Base-by-base conservation (phyloP, 2,329 filamentous ascomycete genomes). In the Epichloe gansuensis region DNA sequence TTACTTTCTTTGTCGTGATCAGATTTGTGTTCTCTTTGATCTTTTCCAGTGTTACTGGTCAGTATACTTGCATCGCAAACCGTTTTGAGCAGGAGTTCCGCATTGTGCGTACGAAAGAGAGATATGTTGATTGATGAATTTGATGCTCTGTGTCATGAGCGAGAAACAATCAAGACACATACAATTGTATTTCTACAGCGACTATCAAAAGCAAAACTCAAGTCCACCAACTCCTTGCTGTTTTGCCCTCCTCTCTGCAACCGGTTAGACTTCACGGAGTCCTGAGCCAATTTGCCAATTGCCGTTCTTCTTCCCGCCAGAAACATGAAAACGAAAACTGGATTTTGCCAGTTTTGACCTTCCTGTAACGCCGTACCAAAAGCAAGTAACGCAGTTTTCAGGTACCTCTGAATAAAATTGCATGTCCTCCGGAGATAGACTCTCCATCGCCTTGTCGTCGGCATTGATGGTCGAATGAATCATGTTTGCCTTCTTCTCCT, bases 401-500 rank as follows among this genome's bases (percentile, higher is more conserved):
- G 52, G 52, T 58, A 50, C 90, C 91, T 38, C 91, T 81, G 78
- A 98, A 98, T 58, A 98, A 74, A 98, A 98, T 69, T 95, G 88
- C 78, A 98, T 86, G 65, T 98, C 93, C 67, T 91, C 86, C 0
- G 88, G 84, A 13, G 83, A 94, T 56, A 98, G 73, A 52, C 90
- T 91, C 65, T 97, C 89, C 80, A 97, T 88, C 0, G 91, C 89
- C 46, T 86, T 68, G 61, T 93, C 85, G 65, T 97, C 91, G 44
- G 88, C 86, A 67, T 97, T 96, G 67, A 98, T 91, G 0, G 93
- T 98, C 31, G 90, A 91, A 61, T 91, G 88, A 64, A 98, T 98
- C 88, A 98, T 91, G 64, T 86, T 91, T 1, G 91, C 90, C 73
- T 98, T 98, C 80, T 98, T 98, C 73, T 98, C 93, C 67, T 98